phyloP scores from a whole-genome alignment of 1,284 basidiomycete genomes.

The Irpex lacteus region DNA sequence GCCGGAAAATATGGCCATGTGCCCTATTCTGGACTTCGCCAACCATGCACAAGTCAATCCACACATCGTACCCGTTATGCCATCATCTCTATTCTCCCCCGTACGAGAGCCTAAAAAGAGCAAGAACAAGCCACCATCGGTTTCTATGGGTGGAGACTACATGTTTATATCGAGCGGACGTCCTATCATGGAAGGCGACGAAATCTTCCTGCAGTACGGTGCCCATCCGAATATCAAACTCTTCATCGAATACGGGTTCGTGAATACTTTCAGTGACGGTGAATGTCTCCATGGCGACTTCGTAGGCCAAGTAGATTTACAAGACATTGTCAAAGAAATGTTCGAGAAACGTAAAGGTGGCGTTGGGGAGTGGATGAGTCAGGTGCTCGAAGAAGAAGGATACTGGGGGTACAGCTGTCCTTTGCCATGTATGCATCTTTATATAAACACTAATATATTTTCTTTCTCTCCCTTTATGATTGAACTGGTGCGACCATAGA shows the following conservation, averaged over 20 bases:
- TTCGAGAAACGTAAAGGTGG: constrained; percentile 36
- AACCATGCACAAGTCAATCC: constrained; percentile 52
- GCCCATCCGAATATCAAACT: constrained; percentile 69
- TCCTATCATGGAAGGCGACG: constrained; percentile 46
- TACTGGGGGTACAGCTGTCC: constrained; percentile 69
- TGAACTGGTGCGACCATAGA: constrained; percentile 34
- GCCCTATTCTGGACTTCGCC: constrained; percentile 84
- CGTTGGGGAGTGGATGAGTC: constrained; percentile 43
- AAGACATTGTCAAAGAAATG: constrained; percentile 50
- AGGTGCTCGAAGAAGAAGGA: constrained; percentile 50
- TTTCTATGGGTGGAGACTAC: constrained; percentile 41
- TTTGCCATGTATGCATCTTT: constrained; percentile 4
- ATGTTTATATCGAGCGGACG: constrained; percentile 45
- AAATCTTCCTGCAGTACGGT: constrained; percentile 77
- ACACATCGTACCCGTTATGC: constrained; percentile 41
- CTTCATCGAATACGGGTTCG: constrained; percentile 86
- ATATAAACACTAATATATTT: constrained; percentile 17
- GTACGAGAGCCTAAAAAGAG: constrained; percentile 33
- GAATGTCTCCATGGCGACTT: constrained; percentile 29
- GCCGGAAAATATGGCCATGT: constrained; percentile 77
- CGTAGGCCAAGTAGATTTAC: constrained; percentile 60
- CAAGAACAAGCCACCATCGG: constrained; percentile 25
- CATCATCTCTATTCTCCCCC: constrained; percentile 27
- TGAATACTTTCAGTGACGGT: constrained; percentile 35
- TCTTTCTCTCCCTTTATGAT: neutral